phyloP scores from a whole-genome alignment of 495 filamentous ascomycete species.

The Trichoderma asperelloides region DNA sequence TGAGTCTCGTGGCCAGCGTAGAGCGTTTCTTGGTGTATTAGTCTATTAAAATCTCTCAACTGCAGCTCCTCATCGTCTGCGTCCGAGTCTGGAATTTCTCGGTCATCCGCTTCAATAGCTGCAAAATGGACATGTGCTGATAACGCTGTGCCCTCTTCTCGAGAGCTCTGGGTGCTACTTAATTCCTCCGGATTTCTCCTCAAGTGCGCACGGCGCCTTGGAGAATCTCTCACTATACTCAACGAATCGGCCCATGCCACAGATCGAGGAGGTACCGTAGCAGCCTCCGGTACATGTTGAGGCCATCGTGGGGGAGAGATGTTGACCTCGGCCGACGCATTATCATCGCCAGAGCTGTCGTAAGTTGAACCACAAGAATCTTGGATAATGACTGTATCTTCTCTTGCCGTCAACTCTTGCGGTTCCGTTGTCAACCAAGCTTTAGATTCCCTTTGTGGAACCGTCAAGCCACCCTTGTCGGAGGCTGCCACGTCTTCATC shows the following conservation, averaged over 20 bases:
- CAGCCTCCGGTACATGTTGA: neutral
- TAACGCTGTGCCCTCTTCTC: neutral
- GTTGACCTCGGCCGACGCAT: neutral
- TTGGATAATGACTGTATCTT: neutral
- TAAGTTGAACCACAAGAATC: neutral
- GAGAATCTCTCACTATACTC: neutral
- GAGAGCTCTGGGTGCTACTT: neutral
- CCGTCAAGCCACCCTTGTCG: neutral
- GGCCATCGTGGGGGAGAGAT: neutral
- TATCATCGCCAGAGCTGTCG: neutral
- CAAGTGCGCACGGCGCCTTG: neutral
- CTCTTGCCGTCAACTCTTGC: neutral
- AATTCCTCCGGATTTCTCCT: neutral
- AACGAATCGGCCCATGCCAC: neutral
- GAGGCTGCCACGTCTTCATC: neutral
- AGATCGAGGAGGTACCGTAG: neutral
- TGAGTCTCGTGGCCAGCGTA: neutral
- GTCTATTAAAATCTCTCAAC: neutral
- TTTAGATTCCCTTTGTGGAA: neutral
- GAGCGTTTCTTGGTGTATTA: neutral
- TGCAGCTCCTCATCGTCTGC: neutral
- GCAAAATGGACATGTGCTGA: neutral
- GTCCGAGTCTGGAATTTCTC: constrained; percentile 9
- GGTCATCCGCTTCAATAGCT: neutral
- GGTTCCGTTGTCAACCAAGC: neutral